These are phyloP conservation scores for Penicillium sclerotigenum DNA, from an alignment of 2,329 filamentous ascomycete genomes.

Conservation along the genomic window DNA sequence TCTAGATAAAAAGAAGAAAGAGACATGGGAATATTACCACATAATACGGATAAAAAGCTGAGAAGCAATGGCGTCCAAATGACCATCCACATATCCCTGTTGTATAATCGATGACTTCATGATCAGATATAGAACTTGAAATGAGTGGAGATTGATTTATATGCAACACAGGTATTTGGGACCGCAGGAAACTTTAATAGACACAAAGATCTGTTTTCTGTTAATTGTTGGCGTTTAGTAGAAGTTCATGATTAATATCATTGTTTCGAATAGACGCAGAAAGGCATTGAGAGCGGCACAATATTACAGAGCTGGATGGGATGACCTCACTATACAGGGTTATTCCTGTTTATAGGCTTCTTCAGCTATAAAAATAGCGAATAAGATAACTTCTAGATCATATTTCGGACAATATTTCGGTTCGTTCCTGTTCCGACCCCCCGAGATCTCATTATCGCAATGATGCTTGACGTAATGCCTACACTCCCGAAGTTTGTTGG, in stretches of 20 bases:
- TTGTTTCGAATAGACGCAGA: neutral
- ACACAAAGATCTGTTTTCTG: rapidly evolving
- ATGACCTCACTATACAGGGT: neutral
- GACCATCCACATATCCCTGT: neutral
- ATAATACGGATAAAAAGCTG: neutral
- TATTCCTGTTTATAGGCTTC: neutral
- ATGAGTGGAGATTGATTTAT: neutral
- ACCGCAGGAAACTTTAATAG: neutral
- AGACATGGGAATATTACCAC: too few species aligned
- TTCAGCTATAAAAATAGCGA: neutral
- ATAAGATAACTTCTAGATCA: neutral
- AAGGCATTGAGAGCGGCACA: neutral
- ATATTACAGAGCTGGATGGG: neutral
- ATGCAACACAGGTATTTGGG: neutral
- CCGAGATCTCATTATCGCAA: conserved; percentile 1
- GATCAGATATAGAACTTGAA: neutral
- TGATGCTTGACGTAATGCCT: conserved; percentile 21
- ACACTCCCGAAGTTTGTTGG: neutral
- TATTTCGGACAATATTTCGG: neutral
- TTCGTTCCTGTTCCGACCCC: conserved; percentile 8
- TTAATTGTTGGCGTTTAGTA: neutral
- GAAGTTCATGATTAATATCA: neutral
- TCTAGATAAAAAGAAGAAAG: too few species aligned
- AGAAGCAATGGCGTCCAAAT: neutral
- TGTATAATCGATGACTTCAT: conserved; percentile 18